Base-by-base conservation (phyloP, 441 rosid species). In the Jatropha multifida region DNA sequence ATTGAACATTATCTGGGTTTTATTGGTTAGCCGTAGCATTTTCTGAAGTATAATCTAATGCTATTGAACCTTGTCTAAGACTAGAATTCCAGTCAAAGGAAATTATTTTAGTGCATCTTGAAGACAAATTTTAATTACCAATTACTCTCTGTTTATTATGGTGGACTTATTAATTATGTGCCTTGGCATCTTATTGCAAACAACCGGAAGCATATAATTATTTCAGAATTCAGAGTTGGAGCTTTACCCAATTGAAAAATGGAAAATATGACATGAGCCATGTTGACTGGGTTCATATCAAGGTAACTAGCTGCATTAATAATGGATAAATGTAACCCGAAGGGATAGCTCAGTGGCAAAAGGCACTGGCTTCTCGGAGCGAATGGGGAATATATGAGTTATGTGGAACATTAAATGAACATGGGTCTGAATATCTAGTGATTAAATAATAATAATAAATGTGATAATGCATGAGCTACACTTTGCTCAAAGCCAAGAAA, bases 251-350 rank as follows among this genome's bases (percentile, higher is more conserved):
- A 62, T 15, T 14, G 67, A 23, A 5, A 63, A 38, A 23, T 63
- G 67, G 67, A 63, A 63, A 23, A 23, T 14, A 17, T 63, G 67
- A 38, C 67, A 63, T 63, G 12, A 38, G 11, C 67, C 67, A 63
- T 63, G 11, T 7, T 63, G 8, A 63, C 23, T 61, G 41, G 7
- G 17, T 27, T 61, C 10, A 37, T 15, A n/a, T 65, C 27, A 56
- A 56, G 61, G 32, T n/a, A 56, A 56, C 27, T 20, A n/a, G 61
- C 2, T 2, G 26, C 6, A 18, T 55, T 17, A 55, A 17, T 42
- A 65, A 4, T 9, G 23, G 23, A 23, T 23, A 23, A 23, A 23
- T 23, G 23, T 23, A 23, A n/a, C n/a, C n/a, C n/a, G n/a, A 23
- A 23, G 23, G 23, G 23, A 23, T 23, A 23, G 23, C 23, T 23